These are phyloP conservation scores for Rhinocladiella similis DNA, from an alignment of 2,329 filamentous ascomycete genomes.

Conservation along the genomic window DNA sequence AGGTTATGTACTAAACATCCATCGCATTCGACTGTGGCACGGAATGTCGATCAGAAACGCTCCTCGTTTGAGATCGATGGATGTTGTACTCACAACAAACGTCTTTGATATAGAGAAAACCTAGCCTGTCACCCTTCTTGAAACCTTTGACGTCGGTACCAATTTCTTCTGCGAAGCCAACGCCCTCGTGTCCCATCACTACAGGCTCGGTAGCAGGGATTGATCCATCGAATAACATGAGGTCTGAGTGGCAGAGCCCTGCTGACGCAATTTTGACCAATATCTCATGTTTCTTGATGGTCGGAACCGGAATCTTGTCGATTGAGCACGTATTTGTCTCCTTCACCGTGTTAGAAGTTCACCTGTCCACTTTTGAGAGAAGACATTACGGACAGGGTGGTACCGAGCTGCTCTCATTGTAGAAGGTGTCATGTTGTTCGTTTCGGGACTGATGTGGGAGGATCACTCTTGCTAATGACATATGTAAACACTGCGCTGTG, in stretches of 20 bases:
- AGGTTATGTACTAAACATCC: conserved; percentile 9
- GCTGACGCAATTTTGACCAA: conserved; percentile 9
- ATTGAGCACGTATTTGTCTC: conserved; percentile 2
- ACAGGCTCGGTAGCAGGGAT: conserved; percentile 10
- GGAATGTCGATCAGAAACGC: no score
- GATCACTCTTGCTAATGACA: no score
- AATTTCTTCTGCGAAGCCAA: conserved; percentile 5
- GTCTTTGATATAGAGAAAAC: conserved; percentile 10
- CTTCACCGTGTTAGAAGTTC: neutral
- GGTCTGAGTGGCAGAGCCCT: conserved; percentile 9
- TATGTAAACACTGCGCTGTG: no score
- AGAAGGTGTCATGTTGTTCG: neutral
- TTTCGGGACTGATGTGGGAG: no score
- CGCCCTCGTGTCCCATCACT: conserved; percentile 11
- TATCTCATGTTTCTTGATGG: conserved; percentile 4
- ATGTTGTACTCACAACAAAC: conserved; percentile 15
- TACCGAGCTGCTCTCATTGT: conserved; percentile 9
- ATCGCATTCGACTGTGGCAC: conserved; percentile 1
- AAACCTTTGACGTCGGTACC: conserved; percentile 9
- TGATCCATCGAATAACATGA: conserved; percentile 12
- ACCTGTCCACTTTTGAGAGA: neutral
- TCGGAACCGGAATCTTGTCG: conserved; percentile 7
- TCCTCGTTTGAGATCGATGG: no score
- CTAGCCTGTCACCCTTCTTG: conserved; percentile 5
- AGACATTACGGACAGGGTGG: conserved; percentile 2